Base-by-base conservation (phyloP, 176 grass and related monocot species). In the Avena atlantica region DNA sequence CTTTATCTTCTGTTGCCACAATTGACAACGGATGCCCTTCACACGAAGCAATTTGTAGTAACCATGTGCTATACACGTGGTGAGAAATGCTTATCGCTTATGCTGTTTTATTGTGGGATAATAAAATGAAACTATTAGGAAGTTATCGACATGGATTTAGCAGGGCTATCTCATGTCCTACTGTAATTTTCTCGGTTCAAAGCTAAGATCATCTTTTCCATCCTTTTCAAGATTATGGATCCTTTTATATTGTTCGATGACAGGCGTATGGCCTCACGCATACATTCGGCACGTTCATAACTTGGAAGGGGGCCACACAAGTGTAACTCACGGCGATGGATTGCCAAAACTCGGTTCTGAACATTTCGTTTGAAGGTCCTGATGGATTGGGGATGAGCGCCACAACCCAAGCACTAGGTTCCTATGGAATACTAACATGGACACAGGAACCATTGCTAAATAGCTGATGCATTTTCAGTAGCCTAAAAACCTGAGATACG, bases 211-310 rank as follows among this genome's bases (percentile, higher is more conserved):
- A 0, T 47, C 9, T 44, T 78, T 3, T 79, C 24, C 49, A 50
- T 48, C 16, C 49, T 19, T 81, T 2, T 45, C 51, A 76, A 58
- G 23, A 71, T 64, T 86, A 12, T 29, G 81, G 24, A 88, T 53
- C 27, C 5, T 65, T 66, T 52, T 48, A 48, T 16, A 24, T 82
- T 89, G 4, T 84, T 87, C 4, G 19, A n/a, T 80, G 67, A n/a
- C 84, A 92, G 91, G 91, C 12, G 68, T 92, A 70, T 92, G 91
- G 87, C 87, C 91, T 80, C 87, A 89, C 13, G 84, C 87, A 6
- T 86, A 83, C 55, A 83, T 79, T 42, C 83, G 50, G 74, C 84
- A 92, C 59, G 12, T 87, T 67, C 36, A 40, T 57, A 71, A 87
- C 52, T 81, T 80, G 1, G 87, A 86, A 40, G 37, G 67, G 8